Conservation (phyloP, 2,329 filamentous ascomycete genomes). For the Fusarium oligoseptatum region DNA sequence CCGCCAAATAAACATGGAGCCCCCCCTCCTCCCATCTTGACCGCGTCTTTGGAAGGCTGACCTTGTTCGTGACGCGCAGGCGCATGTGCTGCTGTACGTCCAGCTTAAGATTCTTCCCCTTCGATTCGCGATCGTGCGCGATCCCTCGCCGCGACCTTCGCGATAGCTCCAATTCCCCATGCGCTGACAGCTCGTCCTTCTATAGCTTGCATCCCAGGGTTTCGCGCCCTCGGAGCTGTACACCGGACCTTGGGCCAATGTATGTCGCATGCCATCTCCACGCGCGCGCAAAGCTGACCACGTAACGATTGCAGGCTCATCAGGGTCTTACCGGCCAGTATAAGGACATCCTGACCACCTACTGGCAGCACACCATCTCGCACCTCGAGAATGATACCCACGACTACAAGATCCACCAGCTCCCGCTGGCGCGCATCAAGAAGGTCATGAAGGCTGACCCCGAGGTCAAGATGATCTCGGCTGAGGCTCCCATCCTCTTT, state of each 20-base stretch:
- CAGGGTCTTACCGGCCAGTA: slow-evolving; percentile 94
- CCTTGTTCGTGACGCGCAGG: slow-evolving; percentile 49
- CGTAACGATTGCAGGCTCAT: slow-evolving; percentile 75
- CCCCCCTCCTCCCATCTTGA: slow-evolving; percentile 4
- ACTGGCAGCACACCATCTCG: slow-evolving; percentile 99
- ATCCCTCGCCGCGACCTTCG: not conserved
- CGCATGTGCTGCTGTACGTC: slow-evolving; percentile 61
- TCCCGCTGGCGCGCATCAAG: slow-evolving; percentile 98
- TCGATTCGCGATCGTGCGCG: not conserved
- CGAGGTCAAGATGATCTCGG: slow-evolving; percentile 99
- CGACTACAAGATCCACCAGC: slow-evolving; percentile 98
- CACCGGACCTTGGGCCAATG: slow-evolving; percentile 95
- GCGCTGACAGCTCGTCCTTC: slow-evolving; percentile 26
- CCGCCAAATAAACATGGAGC: not conserved
- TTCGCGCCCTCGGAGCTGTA: slow-evolving; percentile 95
- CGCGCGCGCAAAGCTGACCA: not conserved
- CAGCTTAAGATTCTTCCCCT: slow-evolving; percentile 8
- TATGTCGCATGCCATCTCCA: slow-evolving; percentile 58
- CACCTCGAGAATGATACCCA: slow-evolving; percentile 95
- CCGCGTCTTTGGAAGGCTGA: slow-evolving; percentile 14
- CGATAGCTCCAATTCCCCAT: slow-evolving; percentile 9
- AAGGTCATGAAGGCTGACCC: slow-evolving; percentile 99
- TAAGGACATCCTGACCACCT: slow-evolving; percentile 97
- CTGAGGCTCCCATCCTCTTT: slow-evolving; percentile 96
- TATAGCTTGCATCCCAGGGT: slow-evolving; percentile 84